Percentiles rank a stretch among this genome's conserved stretches.
Conservation (phyloP, 805 yeast species). For the Soucietia sequanensis region DNA sequence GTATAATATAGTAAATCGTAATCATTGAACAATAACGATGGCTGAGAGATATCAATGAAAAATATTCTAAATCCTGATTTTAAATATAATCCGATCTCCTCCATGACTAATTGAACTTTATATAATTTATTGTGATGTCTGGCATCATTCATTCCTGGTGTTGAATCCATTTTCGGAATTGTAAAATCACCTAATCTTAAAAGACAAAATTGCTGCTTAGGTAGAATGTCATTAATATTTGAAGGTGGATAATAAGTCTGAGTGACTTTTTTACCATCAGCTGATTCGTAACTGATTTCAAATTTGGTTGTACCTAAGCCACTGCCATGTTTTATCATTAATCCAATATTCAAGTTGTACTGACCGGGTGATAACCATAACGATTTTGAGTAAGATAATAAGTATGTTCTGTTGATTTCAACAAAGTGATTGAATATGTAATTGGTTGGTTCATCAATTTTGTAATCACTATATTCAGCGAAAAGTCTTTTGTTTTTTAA, state of each 20-base stretch:
- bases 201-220: slow-evolving; percentile 48
- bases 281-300: slow-evolving; percentile 35
- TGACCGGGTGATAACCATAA: slow-evolving; percentile 48
- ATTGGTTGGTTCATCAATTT: slow-evolving; percentile 48
- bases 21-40: slow-evolving; percentile 39
- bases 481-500: slow-evolving; percentile 52
- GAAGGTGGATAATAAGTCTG: slow-evolving; percentile 55
- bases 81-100: slow-evolving; percentile 53
- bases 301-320: slow-evolving; percentile 62
- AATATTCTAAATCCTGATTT: slow-evolving; percentile 51
- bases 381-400: slow-evolving; percentile 44
- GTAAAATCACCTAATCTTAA: slow-evolving; percentile 51
- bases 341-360: slow-evolving; percentile 51
- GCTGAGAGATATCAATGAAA: slow-evolving; percentile 44
- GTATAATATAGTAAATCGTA: slow-evolving; percentile 43
- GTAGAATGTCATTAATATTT: slow-evolving; percentile 56
- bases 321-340: slow-evolving; percentile 50
- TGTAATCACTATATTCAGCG: slow-evolving; percentile 45
- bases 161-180: slow-evolving; percentile 28
- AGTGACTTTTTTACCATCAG: slow-evolving; percentile 21
- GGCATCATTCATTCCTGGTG: slow-evolving; percentile 1
- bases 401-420: slow-evolving; percentile 49
- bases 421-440: slow-evolving; percentile 44
- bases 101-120: slow-evolving; percentile 47
- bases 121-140: slow-evolving; percentile 24